Base-by-base conservation (phyloP, 805 yeast species). In the Kodamaea kaohsiungensis region DNA sequence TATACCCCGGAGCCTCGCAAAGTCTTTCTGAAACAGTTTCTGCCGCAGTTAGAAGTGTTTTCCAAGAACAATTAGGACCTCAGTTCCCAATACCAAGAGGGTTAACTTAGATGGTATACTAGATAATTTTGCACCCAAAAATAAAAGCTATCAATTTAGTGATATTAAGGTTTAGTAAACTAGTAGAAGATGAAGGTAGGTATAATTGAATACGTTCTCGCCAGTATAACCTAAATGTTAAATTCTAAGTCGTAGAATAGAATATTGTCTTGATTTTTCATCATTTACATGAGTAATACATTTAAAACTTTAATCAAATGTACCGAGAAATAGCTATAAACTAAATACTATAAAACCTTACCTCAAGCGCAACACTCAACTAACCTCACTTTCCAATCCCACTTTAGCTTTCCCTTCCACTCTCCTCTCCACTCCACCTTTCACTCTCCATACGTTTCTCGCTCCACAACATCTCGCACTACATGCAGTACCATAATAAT, bases 1-100 rank as follows among this genome's bases (percentile, higher is more conserved):
- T 83, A 71, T 63, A 65, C 72, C 59, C 67, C 75, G 53, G 71
- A 76, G 49, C 81, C 4, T 30, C 35, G 3, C 12, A 30, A 8
- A 30, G 35, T 30, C 35, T 30, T 30, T 30, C 35, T 30, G 13
- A 30, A 30, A 12, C 35, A 9, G 35, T 30, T 5, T 30, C 35
- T 8, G 35, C 35, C 3, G 35, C 35, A 10, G 8, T 30, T 12
- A 30, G 10, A 30, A 30, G 35, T 30, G 35, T 30, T 12, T 30
- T 5, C 35, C 35, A 30, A 30, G 35, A 30, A 12, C 35, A 30
- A 30, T 12, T 30, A 30, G 35, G 35, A 30, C 35, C 35, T 9
- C 12, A 30, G 35, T 5, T 30, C 35, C 35, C 35, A 8, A 8
- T 30, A 30, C 35, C 35, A 4, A 30, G 13, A 10, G 35, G 35